Evolutionary conservation across 1,284 basidiomycete species (phyloP).

Genomic region (Heterobasidion occidentale): DNA sequence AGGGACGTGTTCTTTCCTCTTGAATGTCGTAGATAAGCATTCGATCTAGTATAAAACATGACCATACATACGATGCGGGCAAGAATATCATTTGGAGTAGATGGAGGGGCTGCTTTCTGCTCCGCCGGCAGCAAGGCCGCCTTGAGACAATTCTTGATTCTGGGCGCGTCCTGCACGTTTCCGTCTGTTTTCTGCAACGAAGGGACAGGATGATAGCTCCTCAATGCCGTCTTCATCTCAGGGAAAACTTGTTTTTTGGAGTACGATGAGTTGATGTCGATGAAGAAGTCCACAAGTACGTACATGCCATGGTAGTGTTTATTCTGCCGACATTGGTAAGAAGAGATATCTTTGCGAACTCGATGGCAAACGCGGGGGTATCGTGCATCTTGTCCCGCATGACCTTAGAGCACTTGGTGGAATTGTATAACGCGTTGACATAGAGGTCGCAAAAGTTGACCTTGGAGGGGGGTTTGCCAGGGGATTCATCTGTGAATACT

Average conservation of each 20-base stretch:
- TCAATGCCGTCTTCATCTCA: slow-evolving; percentile 63
- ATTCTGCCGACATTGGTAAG: slow-evolving; percentile 90
- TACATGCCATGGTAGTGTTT: slow-evolving; percentile 92
- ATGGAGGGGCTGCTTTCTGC: slow-evolving; percentile 53
- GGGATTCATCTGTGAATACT: slow-evolving; percentile 64
- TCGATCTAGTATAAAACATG: slow-evolving; percentile 1
- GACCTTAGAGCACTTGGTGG: slow-evolving; percentile 79
- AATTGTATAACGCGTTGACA: slow-evolving; percentile 71
- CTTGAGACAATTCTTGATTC: slow-evolving; percentile 69
- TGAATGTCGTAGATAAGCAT: not conserved
- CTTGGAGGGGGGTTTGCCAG: slow-evolving; percentile 38
- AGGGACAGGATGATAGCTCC: slow-evolving; percentile 68
- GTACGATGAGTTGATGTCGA: slow-evolving; percentile 5
- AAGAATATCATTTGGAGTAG: slow-evolving; percentile 65
- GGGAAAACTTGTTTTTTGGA: slow-evolving; percentile 34
- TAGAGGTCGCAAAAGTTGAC: slow-evolving; percentile 83
- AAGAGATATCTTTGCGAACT: slow-evolving; percentile 79
- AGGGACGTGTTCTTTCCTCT: slow-evolving; percentile 55
- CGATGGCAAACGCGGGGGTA: slow-evolving; percentile 71
- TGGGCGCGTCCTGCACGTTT: slow-evolving; percentile 64
- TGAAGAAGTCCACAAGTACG: slow-evolving; percentile 21
- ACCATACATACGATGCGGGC: slow-evolving; percentile 33
- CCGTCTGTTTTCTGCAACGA: slow-evolving; percentile 57
- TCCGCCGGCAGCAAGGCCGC: slow-evolving; percentile 73
- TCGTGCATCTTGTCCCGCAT: slow-evolving; percentile 81